A percentile compares a stretch with the other conserved stretches of the same genome.
Evolutionary conservation across 257 asterid species (phyloP).

Genomic region (Haberlea rhodopensis): DNA sequence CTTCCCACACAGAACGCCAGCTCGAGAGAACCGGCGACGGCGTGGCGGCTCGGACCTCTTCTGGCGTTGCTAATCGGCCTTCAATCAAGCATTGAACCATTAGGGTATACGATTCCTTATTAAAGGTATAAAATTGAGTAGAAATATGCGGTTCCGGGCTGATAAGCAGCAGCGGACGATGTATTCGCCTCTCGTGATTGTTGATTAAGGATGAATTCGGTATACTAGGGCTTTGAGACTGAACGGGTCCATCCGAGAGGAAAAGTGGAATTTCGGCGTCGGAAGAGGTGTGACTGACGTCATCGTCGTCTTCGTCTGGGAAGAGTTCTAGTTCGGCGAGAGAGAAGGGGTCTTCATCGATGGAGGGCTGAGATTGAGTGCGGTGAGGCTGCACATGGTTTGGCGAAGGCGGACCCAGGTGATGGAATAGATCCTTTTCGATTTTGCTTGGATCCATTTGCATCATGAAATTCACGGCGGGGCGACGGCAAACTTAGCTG

Average conservation of each 20-base stretch:
- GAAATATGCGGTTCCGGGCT: constrained; percentile 80
- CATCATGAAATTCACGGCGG: constrained; percentile 6
- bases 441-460: constrained; percentile 71
- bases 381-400: constrained; percentile 49
- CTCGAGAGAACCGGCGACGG: constrained; percentile 68
- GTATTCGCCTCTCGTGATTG: constrained; percentile 27
- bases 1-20: constrained; percentile 98
- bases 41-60: constrained; percentile 81
- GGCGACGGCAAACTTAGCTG: not conserved
- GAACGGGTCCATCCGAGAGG: constrained; percentile 31
- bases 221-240: constrained; percentile 54
- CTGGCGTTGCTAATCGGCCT: constrained; percentile 74
- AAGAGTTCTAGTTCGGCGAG: constrained; percentile 64
- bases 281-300: constrained; percentile 73
- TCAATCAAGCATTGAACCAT: constrained; percentile 74
- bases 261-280: constrained; percentile 56
- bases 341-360: constrained; percentile 64
- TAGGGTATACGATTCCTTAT: constrained; percentile 68
- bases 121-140: constrained; percentile 93
- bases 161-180: constrained; percentile 33
- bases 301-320: constrained; percentile 82
- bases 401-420: constrained; percentile 41
- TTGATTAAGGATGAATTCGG: constrained; percentile 22
- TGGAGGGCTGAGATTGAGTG: constrained; percentile 44
- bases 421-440: constrained; percentile 64